Percentiles rank a stretch among this genome's conserved stretches.
phyloP scores from a whole-genome alignment of 1,284 basidiomycete genomes.

The Puccinia hordei region DNA sequence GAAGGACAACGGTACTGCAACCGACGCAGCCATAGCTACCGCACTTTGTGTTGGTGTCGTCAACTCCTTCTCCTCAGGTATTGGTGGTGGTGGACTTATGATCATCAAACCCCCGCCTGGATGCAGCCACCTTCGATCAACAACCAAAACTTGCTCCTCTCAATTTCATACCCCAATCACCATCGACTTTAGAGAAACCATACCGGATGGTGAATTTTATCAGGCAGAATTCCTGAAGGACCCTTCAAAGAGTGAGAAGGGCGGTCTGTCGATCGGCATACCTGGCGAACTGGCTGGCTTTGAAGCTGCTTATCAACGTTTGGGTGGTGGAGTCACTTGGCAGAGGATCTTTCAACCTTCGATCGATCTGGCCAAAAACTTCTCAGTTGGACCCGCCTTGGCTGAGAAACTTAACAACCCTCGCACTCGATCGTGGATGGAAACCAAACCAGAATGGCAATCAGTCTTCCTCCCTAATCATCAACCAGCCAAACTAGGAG shows the following conservation, averaged over 20 bases:
- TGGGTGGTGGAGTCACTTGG: conserved; percentile 75
- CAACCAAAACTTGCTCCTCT: conserved; percentile 9
- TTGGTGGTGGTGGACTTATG: conserved; percentile 91
- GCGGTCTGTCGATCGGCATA: conserved; percentile 79
- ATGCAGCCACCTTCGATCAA: neutral
- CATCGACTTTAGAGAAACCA: conserved; percentile 86
- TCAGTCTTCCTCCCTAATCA: conserved; percentile 51
- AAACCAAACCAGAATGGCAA: conserved; percentile 71
- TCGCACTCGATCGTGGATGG: neutral
- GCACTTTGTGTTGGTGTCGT: conserved; percentile 80
- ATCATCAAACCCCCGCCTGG: conserved; percentile 72
- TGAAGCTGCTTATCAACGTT: conserved; percentile 74
- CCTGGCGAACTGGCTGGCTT: conserved; percentile 85
- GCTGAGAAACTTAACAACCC: conserved; percentile 61
- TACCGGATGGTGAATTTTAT: conserved; percentile 69
- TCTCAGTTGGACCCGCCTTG: conserved; percentile 75
- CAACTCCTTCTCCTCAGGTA: conserved; percentile 81
- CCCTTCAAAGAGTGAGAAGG: conserved; percentile 66
- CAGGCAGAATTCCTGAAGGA: conserved; percentile 71
- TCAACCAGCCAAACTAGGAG: conserved; percentile 48
- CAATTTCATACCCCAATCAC: conserved; percentile 58
- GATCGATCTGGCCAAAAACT: conserved; percentile 69
- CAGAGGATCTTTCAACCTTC: conserved; percentile 73
- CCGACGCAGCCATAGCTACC: conserved; percentile 80
- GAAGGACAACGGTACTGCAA: conserved; percentile 78